These are phyloP conservation scores for Anthostomella pinea DNA, from an alignment of 2,329 filamentous ascomycete genomes.

Conservation along the genomic window DNA sequence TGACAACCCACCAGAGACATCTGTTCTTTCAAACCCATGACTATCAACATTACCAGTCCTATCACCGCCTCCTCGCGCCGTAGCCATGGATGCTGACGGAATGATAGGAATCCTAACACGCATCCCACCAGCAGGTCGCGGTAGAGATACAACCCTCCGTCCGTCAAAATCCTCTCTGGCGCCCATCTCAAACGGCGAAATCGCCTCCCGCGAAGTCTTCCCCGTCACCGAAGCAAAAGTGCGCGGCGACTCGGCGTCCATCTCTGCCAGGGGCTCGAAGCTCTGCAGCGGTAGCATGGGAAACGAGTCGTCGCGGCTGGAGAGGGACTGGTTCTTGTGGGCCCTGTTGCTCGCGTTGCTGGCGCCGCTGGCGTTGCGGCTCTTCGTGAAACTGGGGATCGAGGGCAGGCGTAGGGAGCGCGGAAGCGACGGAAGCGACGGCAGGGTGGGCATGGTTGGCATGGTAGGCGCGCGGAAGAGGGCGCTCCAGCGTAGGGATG, in stretches of 20 bases:
- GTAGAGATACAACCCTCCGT: neutral
- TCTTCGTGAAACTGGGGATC: conserved; percentile 1
- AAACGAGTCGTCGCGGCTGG: conserved; percentile 2
- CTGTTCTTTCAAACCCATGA: no score
- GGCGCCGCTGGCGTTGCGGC: conserved; percentile 1
- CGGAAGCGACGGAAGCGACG: conserved; percentile 11
- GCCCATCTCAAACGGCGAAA: no score
- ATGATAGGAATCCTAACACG: neutral
- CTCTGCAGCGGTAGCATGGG: conserved; percentile 8
- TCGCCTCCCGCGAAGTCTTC: neutral
- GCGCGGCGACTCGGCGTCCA: neutral
- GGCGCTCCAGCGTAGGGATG: conserved; percentile 15
- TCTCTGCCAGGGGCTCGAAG: neutral
- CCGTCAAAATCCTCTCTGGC: neutral
- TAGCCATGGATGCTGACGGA: no score
- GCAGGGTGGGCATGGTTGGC: no score
- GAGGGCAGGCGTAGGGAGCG: conserved; percentile 11
- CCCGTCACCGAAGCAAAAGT: neutral
- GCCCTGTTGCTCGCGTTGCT: conserved; percentile 4
- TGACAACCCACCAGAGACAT: no score
- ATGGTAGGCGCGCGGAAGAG: conserved; percentile 10
- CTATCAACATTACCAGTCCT: no score
- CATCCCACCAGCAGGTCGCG: neutral
- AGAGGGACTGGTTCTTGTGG: neutral
- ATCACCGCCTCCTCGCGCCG: no score